These are phyloP conservation scores for Pythium phragmitis DNA, from an alignment of 352 stramenopile species.

Conservation along the genomic window DNA sequence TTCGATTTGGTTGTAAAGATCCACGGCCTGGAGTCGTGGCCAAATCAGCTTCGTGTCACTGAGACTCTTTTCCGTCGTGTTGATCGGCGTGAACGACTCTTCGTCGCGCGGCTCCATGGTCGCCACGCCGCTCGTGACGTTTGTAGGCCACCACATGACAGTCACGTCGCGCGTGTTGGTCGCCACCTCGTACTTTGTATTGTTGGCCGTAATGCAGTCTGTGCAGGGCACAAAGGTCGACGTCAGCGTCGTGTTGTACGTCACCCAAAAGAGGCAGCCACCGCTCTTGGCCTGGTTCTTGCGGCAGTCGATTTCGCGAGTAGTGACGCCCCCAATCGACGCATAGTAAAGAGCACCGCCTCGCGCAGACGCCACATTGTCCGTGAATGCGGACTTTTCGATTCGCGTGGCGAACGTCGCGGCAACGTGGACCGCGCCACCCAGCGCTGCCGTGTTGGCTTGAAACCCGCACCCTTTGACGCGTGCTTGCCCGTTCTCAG, in stretches of 20 bases:
- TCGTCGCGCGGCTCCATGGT: constrained; percentile 47
- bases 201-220: constrained; percentile 38
- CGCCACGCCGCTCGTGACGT: constrained; percentile 39
- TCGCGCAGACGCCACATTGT: constrained; percentile 37
- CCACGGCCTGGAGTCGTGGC: constrained; percentile 54
- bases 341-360: constrained; percentile 56
- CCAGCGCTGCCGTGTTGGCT: constrained; percentile 34
- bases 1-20: constrained; percentile 64
- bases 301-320: constrained; percentile 29
- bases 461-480: constrained; percentile 24
- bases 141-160: constrained; percentile 58
- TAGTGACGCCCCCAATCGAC: constrained; percentile 27
- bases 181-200: constrained; percentile 51
- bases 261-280: constrained; percentile 67
- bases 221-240: constrained; percentile 35
- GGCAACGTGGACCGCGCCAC: constrained; percentile 43
- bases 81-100: constrained; percentile 42
- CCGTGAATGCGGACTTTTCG: constrained; percentile 22
- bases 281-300: constrained; percentile 48
- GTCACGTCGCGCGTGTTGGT: constrained; percentile 60
- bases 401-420: constrained; percentile 22
- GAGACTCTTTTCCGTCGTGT: constrained; percentile 30
- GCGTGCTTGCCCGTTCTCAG: constrained; percentile 26
- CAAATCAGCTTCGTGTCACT: constrained; percentile 35
- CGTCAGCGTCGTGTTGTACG: constrained; percentile 19